These are phyloP conservation scores for Adansonia rubrostipa DNA, from an alignment of 441 rosid genomes.

Conservation along the genomic window DNA sequence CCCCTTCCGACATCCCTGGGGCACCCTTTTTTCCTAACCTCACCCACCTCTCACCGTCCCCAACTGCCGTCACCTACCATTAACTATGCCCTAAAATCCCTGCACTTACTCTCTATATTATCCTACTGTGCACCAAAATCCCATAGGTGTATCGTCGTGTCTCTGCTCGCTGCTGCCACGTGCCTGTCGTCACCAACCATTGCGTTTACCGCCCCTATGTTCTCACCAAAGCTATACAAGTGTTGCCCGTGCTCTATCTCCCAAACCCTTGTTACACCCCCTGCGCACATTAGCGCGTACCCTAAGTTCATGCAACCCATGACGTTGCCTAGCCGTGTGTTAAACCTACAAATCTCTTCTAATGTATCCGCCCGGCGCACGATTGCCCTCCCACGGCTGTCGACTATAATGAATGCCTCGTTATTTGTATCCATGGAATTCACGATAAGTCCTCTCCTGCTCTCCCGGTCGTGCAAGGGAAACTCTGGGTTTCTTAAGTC, in stretches of 20 bases:
- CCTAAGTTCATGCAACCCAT: slow-evolving; percentile 76
- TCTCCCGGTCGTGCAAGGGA: slow-evolving; percentile 40
- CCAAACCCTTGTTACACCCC: slow-evolving; percentile 68
- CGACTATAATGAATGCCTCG: slow-evolving; percentile 57
- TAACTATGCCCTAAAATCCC: background rate
- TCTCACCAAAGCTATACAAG: slow-evolving; percentile 54
- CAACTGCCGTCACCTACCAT: too few relatives aligned
- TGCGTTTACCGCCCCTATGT: slow-evolving; percentile 61
- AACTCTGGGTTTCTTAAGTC: slow-evolving; percentile 62
- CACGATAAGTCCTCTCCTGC: slow-evolving; percentile 50
- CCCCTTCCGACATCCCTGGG: background rate
- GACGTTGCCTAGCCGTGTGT: slow-evolving; percentile 34
- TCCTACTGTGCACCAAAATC: slow-evolving; percentile 69
- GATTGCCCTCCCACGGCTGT: slow-evolving; percentile 53
- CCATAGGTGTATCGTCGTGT: slow-evolving; percentile 70
- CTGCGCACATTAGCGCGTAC: slow-evolving; percentile 66
- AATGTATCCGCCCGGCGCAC: slow-evolving; percentile 57
- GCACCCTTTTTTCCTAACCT: slow-evolving; percentile 20
- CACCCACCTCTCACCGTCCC: background rate
- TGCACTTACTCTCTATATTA: background rate
- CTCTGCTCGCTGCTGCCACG: slow-evolving; percentile 65
- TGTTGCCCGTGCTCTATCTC: slow-evolving; percentile 56
- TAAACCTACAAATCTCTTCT: slow-evolving; percentile 56
- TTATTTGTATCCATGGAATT: slow-evolving; percentile 50
- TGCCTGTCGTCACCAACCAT: slow-evolving; percentile 70